Conservation (phyloP, 1,284 basidiomycete species). For the Trametes pubescens region DNA sequence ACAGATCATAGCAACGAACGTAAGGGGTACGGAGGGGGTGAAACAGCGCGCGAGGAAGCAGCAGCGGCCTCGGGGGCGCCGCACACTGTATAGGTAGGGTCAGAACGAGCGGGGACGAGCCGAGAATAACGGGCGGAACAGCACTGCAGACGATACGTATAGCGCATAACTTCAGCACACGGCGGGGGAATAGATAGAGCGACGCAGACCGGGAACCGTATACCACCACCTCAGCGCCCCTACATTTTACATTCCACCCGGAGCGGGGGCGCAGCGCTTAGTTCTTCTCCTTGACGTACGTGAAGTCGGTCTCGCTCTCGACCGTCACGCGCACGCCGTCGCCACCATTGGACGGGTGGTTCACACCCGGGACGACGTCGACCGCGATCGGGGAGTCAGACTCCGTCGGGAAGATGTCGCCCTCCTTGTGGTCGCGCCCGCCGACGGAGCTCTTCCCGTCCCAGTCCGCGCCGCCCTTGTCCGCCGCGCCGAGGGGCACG, state of each 20-base stretch:
- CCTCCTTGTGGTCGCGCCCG: conserved; percentile 53
- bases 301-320: conserved; percentile 44
- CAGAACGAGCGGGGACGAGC: too few species aligned
- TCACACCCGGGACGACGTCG: conserved; percentile 11
- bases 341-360: background rate
- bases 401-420: conserved; percentile 42
- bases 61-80: background rate
- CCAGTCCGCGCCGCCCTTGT: conserved; percentile 55
- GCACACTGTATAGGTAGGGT: too few species aligned
- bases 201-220: background rate
- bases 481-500: conserved; percentile 72
- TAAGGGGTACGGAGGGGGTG: background rate
- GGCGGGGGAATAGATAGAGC: background rate
- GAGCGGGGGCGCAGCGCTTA: conserved; percentile 5
- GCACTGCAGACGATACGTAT: background rate
- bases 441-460: conserved; percentile 66
- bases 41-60: background rate
- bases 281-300: conserved; percentile 31
- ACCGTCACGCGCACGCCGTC: conserved; percentile 47
- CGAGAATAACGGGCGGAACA: background rate
- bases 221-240: background rate
- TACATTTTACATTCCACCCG: too few species aligned
- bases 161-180: conserved; percentile 2
- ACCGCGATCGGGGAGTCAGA: conserved; percentile 32
- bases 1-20: conserved; percentile 3